Evolutionary conservation across 495 filamentous ascomycete genomes (phyloP).

Genomic region (Penicillium cataractarum): DNA sequence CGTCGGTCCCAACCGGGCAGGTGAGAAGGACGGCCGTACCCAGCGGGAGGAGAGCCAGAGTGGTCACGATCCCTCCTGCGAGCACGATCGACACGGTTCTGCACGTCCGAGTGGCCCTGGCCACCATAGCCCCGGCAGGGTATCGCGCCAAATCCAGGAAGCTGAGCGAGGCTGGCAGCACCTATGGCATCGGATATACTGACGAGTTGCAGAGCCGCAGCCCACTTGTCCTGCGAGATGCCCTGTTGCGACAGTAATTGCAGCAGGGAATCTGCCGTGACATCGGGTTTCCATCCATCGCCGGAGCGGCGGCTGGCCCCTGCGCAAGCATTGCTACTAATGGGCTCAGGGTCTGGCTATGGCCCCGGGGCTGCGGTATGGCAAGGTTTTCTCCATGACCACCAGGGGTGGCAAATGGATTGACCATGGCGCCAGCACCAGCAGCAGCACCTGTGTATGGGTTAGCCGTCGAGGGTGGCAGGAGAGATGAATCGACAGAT

Average conservation of each 20-base stretch:
- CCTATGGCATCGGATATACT: slow-evolving; percentile 43
- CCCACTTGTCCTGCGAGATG: slow-evolving; percentile 66
- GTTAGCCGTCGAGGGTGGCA: slow-evolving; percentile 57
- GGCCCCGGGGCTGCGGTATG: slow-evolving; percentile 50
- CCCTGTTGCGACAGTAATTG: slow-evolving; percentile 62
- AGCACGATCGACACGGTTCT: slow-evolving; percentile 66
- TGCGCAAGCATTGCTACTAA: slow-evolving; percentile 53
- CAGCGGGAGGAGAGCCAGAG: slow-evolving; percentile 59
- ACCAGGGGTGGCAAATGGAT: too few relatives aligned
- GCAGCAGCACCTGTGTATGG: slow-evolving; percentile 55
- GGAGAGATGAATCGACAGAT: slow-evolving; percentile 50
- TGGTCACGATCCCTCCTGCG: slow-evolving; percentile 57
- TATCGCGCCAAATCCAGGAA: slow-evolving; percentile 36
- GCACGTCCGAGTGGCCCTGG: slow-evolving; percentile 46
- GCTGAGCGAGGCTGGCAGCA: slow-evolving; percentile 31
- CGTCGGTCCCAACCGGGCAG: slow-evolving; percentile 75
- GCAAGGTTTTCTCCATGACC: slow-evolving; percentile 66
- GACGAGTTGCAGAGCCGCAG: slow-evolving; percentile 54
- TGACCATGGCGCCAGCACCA: slow-evolving; percentile 50
- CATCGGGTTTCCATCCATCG: slow-evolving; percentile 45
- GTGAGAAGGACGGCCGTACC: slow-evolving; percentile 73
- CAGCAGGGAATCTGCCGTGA: slow-evolving; percentile 65
- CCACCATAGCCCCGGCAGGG: slow-evolving; percentile 27
- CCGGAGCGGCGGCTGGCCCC: slow-evolving; percentile 36
- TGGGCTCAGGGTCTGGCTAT: slow-evolving; percentile 49